Evolutionary conservation across 768 basidiomycete species (phyloP), one percentile per base, ranked within the genome.

Genomic region (Leccinum barrowsii): DNA sequence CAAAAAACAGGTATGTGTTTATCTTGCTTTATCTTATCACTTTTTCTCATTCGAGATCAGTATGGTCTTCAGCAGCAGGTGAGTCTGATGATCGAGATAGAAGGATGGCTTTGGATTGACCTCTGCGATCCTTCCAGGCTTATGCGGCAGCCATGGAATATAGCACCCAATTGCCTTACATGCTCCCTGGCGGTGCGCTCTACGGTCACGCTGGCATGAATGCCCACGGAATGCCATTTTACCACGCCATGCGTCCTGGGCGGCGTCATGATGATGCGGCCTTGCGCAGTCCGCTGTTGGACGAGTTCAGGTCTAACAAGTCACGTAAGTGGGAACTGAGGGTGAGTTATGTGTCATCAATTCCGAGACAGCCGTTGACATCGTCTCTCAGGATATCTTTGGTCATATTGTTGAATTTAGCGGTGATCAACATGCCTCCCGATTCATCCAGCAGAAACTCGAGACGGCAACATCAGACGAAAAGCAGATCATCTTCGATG

Each of bases 381-480:
- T 50, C 5, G 22, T 52, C 51, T 19, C 11, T 34, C 64, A 98
- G 96, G 93, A 96, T 66, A 87, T 99, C 61, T 79, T 81, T 48
- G 92, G 92, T 7, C 83, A 90, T 70, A 73, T 96, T 55, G 87
- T 91, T 42, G 96, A 98, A 72, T 99, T 99, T 71, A 88, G 91
- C 58, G 84, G 85, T 13, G 96, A 98, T 73, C 95, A 97, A 69
- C 90, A 95, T 62, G 96, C 94, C n/a, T 97, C 94, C n/a, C 85
- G 96, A 8, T 94, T 98, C 73, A 94, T 99, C 60, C 96, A 98
- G 70, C 86, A 90, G 65, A 88, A 89, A 67, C 78, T 98, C 44
- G 87, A 90, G 70, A 77, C 75, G 2, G 89, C 92, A 5, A 80
- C 83, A n/a, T 78, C 79, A 40, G 92, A 92, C 59, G 93, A 94